phyloP scores from a whole-genome alignment of 2,329 filamentous ascomycete species.

The Westerdykella aurantiaca region DNA sequence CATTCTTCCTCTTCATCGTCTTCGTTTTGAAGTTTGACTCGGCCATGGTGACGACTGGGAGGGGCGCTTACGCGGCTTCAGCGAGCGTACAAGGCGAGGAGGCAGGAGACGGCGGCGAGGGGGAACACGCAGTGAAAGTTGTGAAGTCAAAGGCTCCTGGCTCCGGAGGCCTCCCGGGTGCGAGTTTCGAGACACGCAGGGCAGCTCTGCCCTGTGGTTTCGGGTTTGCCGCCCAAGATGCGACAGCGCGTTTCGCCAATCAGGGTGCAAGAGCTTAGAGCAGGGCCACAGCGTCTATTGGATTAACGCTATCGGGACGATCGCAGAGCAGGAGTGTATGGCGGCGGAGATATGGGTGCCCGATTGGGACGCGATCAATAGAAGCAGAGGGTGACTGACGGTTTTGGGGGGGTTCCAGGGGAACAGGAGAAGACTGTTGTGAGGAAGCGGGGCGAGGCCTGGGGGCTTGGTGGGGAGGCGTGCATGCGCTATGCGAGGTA shows the following conservation, averaged over 20 bases:
- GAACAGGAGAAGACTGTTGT: not conserved
- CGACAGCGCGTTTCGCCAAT: constrained; percentile 34
- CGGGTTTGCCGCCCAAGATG: constrained; percentile 34
- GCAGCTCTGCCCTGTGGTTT: constrained; percentile 22
- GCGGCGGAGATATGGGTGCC: constrained; percentile 12
- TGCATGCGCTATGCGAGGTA: not conserved
- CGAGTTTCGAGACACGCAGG: constrained; percentile 3
- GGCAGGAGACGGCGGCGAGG: not conserved
- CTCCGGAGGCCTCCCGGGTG: not conserved
- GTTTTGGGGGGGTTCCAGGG: not conserved
- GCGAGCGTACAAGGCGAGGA: not conserved
- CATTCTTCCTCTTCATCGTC: constrained; percentile 98
- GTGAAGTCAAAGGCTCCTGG: constrained; percentile 1
- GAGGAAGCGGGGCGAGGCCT: not conserved
- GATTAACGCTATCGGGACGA: constrained; percentile 28
- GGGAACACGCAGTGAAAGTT: constrained; percentile 7
- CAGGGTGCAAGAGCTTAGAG: constrained; percentile 25
- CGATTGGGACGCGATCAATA: constrained; percentile 17
- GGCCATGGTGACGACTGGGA: constrained; percentile 43
- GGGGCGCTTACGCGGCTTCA: constrained; percentile 10
- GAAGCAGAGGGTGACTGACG: not conserved
- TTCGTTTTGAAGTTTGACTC: constrained; percentile 56
- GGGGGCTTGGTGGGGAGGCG: not conserved
- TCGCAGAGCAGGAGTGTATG: constrained; percentile 11
- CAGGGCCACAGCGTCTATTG: constrained; percentile 37